A percentile compares a stretch with the other conserved stretches of the same genome.
phyloP scores from a whole-genome alignment of 176 grass and related monocot species.

The Triticum turgidum region DNA sequence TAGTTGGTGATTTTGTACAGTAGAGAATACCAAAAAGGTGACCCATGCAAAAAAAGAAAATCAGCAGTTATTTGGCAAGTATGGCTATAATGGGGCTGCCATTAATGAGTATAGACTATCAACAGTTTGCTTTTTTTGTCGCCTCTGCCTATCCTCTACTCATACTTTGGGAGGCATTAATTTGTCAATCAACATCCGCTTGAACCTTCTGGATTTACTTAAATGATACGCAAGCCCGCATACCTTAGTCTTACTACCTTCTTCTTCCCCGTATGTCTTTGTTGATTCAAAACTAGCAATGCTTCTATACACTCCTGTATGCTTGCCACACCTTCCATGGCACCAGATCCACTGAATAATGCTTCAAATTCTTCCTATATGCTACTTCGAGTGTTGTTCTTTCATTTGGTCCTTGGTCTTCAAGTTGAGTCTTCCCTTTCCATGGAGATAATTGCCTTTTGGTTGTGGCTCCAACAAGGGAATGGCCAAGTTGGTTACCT shows the following conservation, averaged over 20 bases:
- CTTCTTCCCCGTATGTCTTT: neutral
- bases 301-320: neutral
- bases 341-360: neutral
- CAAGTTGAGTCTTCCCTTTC: slow-evolving; percentile 39
- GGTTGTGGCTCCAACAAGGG: slow-evolving; percentile 60
- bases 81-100: neutral
- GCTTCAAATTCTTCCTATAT: neutral
- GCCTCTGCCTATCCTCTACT: slow-evolving; percentile 1
- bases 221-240: neutral
- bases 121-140: slow-evolving; percentile 14
- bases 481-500: slow-evolving; percentile 20
- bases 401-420: slow-evolving; percentile 42
- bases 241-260: neutral
- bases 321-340: slow-evolving; percentile 11
- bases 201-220: neutral
- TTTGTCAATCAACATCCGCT: neutral
- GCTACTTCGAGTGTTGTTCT: slow-evolving; percentile 37
- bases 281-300: neutral
- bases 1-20: neutral
- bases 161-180: slow-evolving; percentile 12
- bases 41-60: neutral
- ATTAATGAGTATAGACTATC: slow-evolving; percentile 36
- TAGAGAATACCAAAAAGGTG: neutral
- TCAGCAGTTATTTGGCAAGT: neutral
- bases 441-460: slow-evolving; percentile 60